Evolutionary conservation across 1,284 basidiomycete genomes (phyloP).

Genomic region (Tremellales sp.): DNA sequence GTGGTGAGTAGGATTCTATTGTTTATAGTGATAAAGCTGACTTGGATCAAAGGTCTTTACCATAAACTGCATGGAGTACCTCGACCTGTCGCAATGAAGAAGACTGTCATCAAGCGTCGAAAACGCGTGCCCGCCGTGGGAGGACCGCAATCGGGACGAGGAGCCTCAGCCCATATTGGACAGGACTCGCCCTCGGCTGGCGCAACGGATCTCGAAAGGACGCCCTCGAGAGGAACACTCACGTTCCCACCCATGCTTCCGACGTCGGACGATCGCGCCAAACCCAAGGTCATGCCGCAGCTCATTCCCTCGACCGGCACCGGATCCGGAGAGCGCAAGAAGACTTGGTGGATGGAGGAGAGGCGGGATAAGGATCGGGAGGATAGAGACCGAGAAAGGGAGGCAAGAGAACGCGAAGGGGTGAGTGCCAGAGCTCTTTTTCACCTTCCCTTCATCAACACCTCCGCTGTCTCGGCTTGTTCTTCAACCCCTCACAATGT

Average conservation of each 20-base stretch:
- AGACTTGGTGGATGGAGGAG: constrained; percentile 42
- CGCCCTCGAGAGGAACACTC: constrained; percentile 8
- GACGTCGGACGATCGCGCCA: not conserved
- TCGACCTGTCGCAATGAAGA: constrained; percentile 96
- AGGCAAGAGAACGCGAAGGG: constrained; percentile 24
- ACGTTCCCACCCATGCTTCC: not conserved
- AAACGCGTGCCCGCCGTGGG: constrained; percentile 83
- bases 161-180: too few relatives aligned
- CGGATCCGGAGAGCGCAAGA: constrained; percentile 34
- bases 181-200: too few relatives aligned
- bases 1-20: constrained; percentile 62
- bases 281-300: constrained; percentile 22
- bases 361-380: constrained; percentile 17
- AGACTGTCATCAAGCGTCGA: constrained; percentile 95
- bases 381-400: constrained; percentile 19
- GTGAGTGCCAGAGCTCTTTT: constrained; percentile 18
- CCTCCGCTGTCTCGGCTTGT: too few relatives aligned
- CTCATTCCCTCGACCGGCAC: constrained; percentile 13
- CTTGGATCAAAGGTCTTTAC: constrained; percentile 68
- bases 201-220: too few relatives aligned
- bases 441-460: not conserved
- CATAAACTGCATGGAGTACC: constrained; percentile 97
- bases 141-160: constrained; percentile 13
- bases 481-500: not conserved
- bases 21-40: constrained; percentile 33